These are phyloP conservation scores for Kuraishia ogatae DNA, from an alignment of 805 yeast species.

Conservation along the genomic window DNA sequence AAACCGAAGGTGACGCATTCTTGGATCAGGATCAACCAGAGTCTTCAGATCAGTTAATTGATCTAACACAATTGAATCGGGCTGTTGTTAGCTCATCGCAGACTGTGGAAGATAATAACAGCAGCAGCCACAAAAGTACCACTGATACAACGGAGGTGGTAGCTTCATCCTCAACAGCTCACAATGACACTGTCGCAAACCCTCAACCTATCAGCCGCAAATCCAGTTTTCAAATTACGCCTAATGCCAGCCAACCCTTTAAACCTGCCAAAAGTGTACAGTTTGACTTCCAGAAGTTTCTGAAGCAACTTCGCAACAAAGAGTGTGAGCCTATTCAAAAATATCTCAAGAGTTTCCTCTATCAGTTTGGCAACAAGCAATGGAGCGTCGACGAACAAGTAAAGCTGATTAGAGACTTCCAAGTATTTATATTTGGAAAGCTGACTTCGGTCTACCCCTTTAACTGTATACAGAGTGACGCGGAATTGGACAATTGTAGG, in stretches of 20 bases:
- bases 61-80: background rate
- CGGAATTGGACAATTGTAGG: constrained; percentile 58
- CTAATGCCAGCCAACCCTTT: constrained; percentile 13
- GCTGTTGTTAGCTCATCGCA: background rate
- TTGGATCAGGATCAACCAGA: background rate
- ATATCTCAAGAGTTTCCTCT: constrained; percentile 76
- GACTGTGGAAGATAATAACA: background rate
- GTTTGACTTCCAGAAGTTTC: constrained; percentile 81
- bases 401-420: constrained; percentile 72
- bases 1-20: background rate
- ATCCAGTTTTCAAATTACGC: background rate
- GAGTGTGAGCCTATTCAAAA: constrained; percentile 84
- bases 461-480: constrained; percentile 45
- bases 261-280: background rate
- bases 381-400: constrained; percentile 76
- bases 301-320: constrained; percentile 59
- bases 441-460: constrained; percentile 66
- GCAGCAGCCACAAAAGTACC: background rate
- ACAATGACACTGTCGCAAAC: background rate
- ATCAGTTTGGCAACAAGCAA: constrained; percentile 58
- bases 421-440: constrained; percentile 57
- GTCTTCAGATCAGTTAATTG: background rate
- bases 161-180: background rate
- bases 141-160: background rate
- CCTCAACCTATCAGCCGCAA: background rate